Conservation (phyloP, 164 flowering plant genomes). For the Chimonanthus salicifolius region DNA sequence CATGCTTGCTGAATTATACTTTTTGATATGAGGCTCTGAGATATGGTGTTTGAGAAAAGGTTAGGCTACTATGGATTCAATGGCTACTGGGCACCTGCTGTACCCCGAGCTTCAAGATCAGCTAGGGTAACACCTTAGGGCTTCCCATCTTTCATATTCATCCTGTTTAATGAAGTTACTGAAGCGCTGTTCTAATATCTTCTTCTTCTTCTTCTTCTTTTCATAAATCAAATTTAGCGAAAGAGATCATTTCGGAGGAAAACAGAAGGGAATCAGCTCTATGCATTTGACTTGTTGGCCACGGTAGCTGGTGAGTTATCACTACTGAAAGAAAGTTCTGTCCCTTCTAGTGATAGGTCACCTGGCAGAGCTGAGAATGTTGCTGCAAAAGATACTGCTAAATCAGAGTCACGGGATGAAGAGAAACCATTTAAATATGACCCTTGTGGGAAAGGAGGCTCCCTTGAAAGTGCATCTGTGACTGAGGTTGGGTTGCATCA, state of each 20-base stretch:
- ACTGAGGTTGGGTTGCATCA: slow-evolving; percentile 28
- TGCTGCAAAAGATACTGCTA: slow-evolving; percentile 17
- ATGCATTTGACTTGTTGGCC: slow-evolving; percentile 92
- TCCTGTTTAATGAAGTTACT: background rate
- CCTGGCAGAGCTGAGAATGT: slow-evolving; percentile 22
- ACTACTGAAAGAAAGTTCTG: slow-evolving; percentile 41
- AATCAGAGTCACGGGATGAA: slow-evolving; percentile 27
- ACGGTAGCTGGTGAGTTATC: slow-evolving; percentile 80
- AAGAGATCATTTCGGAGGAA: slow-evolving; percentile 40
- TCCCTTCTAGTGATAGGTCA: slow-evolving; percentile 25
- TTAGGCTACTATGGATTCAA: slow-evolving; percentile 62
- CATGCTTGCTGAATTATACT: slow-evolving; percentile 26
- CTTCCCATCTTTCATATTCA: background rate
- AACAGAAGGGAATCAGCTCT: slow-evolving; percentile 39
- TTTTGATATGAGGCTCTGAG: slow-evolving; percentile 39
- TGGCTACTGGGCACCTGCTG: slow-evolving; percentile 75
- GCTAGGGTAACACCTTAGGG: slow-evolving; percentile 55
- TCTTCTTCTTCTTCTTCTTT: background rate
- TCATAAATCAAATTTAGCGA: slow-evolving; percentile 19
- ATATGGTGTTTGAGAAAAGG: slow-evolving; percentile 85
- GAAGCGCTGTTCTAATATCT: background rate
- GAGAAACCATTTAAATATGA: slow-evolving; percentile 35
- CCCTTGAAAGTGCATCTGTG: slow-evolving; percentile 21
- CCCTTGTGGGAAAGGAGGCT: slow-evolving; percentile 36
- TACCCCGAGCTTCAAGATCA: slow-evolving; percentile 86